A percentile compares a stretch with the other conserved stretches of the same genome.
Evolutionary conservation across 2,329 filamentous ascomycete species (phyloP).

Genomic region (Amylocarpus encephaloides): DNA sequence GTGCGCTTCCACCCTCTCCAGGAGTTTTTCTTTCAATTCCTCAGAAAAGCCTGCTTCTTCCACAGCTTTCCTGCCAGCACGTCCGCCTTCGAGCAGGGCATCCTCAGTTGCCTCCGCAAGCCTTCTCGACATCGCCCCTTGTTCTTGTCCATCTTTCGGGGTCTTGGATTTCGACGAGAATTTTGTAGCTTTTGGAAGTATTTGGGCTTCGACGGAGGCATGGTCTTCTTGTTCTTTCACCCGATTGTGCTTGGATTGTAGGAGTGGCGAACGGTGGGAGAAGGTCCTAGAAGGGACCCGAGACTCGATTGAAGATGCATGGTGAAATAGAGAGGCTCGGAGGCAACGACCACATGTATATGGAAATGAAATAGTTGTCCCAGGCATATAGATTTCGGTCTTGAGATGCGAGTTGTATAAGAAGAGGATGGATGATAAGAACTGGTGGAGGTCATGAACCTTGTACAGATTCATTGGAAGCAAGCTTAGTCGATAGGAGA

Average conservation of each 20-base stretch:
- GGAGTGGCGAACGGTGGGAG: slow-evolving; percentile 24
- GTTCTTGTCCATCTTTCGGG: slow-evolving; percentile 14
- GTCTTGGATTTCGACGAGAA: not conserved
- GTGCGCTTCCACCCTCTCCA: slow-evolving; percentile 50
- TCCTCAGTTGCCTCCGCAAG: slow-evolving; percentile 59
- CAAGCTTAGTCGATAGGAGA: slow-evolving; percentile 8
- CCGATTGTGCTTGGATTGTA: slow-evolving; percentile 10
- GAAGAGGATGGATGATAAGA: slow-evolving; percentile 1
- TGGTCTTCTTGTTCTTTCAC: slow-evolving; percentile 8
- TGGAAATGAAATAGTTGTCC: slow-evolving; percentile 15
- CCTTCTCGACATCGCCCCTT: slow-evolving; percentile 45
- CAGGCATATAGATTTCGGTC: slow-evolving; percentile 27
- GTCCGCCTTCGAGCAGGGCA: slow-evolving; percentile 51
- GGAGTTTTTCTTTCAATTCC: slow-evolving; percentile 52
- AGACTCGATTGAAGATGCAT: slow-evolving; percentile 18
- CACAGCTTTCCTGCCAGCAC: slow-evolving; percentile 51
- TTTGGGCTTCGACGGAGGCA: slow-evolving; percentile 12
- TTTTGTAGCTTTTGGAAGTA: not conserved
- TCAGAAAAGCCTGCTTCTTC: slow-evolving; percentile 59
- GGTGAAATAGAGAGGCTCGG: slow-evolving; percentile 19
- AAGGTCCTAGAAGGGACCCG: slow-evolving; percentile 11
- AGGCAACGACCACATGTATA: slow-evolving; percentile 26
- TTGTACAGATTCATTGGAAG: not conserved
- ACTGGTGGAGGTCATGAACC: not conserved
- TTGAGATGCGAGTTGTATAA: not conserved